Conservation (phyloP, 192 early-diverging fungal genomes). For the Coemansia sp. region DNA sequence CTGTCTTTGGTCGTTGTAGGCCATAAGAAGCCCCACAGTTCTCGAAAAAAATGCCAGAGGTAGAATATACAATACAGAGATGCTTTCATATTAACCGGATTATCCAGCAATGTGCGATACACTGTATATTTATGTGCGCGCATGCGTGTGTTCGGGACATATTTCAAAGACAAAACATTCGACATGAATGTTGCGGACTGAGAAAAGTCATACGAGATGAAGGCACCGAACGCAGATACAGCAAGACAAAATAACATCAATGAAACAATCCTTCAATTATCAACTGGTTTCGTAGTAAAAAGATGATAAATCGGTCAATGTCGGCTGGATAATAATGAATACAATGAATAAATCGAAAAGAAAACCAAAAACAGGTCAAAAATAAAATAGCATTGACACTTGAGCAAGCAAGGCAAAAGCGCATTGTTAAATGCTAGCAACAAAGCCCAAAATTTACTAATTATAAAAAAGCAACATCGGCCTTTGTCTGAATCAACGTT, state of each 20-base stretch:
- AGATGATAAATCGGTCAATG: neutral
- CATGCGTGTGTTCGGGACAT: neutral
- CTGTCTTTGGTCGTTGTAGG: too few relatives aligned
- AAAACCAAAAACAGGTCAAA: too few relatives aligned
- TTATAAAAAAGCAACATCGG: neutral
- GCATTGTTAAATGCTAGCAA: neutral
- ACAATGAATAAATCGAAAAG: neutral
- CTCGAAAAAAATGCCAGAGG: too few relatives aligned
- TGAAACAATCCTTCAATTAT: neutral
- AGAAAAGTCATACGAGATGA: neutral
- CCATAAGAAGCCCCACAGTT: too few relatives aligned
- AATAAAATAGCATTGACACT: neutral
- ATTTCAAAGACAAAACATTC: neutral
- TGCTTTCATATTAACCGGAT: neutral
- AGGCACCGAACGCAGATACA: neutral
- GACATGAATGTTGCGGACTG: neutral
- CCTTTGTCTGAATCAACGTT: neutral
- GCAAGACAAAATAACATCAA: neutral
- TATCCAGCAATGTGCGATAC: neutral
- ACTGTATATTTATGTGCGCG: neutral
- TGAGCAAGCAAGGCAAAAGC: neutral
- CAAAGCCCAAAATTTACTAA: neutral
- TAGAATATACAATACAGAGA: too few relatives aligned
- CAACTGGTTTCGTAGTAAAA: too few relatives aligned
- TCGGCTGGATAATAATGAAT: neutral